Evolutionary conservation across 225 moss, liverwort and hornwort genomes (phyloP), one percentile per base, ranked within the genome.

Genomic region (Polytrichum commune): DNA sequence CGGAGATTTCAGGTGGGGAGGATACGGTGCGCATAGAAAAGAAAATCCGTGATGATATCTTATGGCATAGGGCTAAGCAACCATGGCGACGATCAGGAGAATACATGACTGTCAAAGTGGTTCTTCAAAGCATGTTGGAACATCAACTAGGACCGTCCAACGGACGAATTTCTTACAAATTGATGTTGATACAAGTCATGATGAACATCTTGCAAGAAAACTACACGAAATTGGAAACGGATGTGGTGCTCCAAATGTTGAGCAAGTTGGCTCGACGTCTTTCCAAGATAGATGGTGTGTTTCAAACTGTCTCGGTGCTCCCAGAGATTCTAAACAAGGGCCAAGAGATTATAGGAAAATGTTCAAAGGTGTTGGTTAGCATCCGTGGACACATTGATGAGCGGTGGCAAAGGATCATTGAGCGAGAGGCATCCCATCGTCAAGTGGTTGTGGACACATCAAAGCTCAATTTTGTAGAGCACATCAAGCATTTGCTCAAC

Each of bases 41-140:
- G 70, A 77, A 81, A 24, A 74, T 77, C 28, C 73, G 81, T 63
- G 81, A 77, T n/a, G 77, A 73, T 55, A 63, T 77, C 13, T 53
- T 74, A 28, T 77, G 81, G 73, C 32, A 24, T 24, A 8, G 29
- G 5, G 55, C 28, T 25, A 19, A 0, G 0, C 29, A 66, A 18
- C 77, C 81, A 18, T 81, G 81, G 77, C 77, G 81, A 13, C 70
- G 81, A 27, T 81, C 81, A 7, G 74, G 74, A 62, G 81, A 81
- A 32, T 77, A 81, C 66, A 66, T 70, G 66, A 29, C 81, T 7
- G 70, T 74, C 13, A 81, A 81, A 66, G 18, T 77, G 46, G 74
- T 77, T 29, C 81, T 77, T 29, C 81, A 81, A 7, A 70, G 70
- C 58, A 71, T 56, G 16, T 74, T 81, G 22, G 24, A 55, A 27